Percentiles rank a stretch among this genome's conserved stretches.
Evolutionary conservation across 2,329 filamentous ascomycete species (phyloP).

Genomic region (Stachybotrys echinatus): DNA sequence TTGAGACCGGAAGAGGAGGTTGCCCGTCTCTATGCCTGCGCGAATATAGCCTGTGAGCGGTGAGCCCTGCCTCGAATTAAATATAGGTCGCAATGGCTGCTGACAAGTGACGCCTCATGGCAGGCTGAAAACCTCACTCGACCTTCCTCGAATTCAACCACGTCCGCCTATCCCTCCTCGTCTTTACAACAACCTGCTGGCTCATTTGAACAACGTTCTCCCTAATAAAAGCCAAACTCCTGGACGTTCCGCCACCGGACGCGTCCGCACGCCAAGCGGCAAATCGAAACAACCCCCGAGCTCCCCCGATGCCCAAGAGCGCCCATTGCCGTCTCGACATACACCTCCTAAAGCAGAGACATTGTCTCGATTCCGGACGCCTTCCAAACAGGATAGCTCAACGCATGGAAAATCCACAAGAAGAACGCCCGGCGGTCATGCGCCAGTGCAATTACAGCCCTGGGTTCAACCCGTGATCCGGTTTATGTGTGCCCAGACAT

Average conservation of each 20-base stretch:
- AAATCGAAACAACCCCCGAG: constrained; percentile 19
- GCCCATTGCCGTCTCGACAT: constrained; percentile 30
- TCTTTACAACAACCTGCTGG: constrained; percentile 79
- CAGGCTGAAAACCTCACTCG: constrained; percentile 69
- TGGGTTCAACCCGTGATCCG: constrained; percentile 70
- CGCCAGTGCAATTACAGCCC: constrained; percentile 39
- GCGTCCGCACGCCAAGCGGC: constrained; percentile 26
- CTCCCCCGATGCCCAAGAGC: constrained; percentile 19
- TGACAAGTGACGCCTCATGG: neutral
- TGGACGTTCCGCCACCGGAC: constrained; percentile 20
- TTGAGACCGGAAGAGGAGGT: constrained; percentile 85
- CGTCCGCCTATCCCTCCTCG: constrained; percentile 73
- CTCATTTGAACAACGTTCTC: constrained; percentile 71
- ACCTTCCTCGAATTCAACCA: constrained; percentile 71
- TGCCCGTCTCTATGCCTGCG: constrained; percentile 77
- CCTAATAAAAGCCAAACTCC: constrained; percentile 34
- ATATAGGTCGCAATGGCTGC: neutral
- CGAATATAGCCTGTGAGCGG: constrained; percentile 86
- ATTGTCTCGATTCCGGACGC: constrained; percentile 37
- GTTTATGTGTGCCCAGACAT: constrained; percentile 55
- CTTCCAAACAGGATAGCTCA: constrained; percentile 15
- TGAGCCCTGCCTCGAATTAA: constrained; percentile 25
- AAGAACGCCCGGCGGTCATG: constrained; percentile 32
- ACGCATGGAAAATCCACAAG: constrained; percentile 39
- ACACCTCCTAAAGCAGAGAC: constrained; percentile 43